Evolutionary conservation across 2,329 filamentous ascomycete species (phyloP), one percentile per base, ranked within the genome.

Genomic region (Aspergillus sp.): DNA sequence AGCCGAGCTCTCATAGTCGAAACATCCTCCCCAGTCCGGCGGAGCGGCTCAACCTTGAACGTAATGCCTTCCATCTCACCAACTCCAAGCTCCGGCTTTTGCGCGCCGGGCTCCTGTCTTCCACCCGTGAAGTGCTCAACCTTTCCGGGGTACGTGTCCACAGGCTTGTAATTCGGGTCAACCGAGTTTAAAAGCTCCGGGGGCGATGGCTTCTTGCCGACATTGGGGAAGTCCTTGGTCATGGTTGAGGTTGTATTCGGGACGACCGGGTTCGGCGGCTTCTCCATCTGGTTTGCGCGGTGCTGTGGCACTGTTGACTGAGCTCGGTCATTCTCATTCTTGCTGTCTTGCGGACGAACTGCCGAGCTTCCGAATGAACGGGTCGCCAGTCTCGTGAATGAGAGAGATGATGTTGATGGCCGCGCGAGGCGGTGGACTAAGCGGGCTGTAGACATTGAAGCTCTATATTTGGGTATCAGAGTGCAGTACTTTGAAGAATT

Each of bases 1-100:
- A 99, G 85, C 64, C 95, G 87, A 41, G 95, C 93, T 66, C 93
- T 87, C 86, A 89, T 96, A 37, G 93, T 99, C 66, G 85, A 83
- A 47, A 84, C 79, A 77, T 95, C 90, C 77, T 99, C 95, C 68
- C 92, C 92, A 8, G 83, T 84, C 51, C 95, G 85, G 60, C 89
- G 86, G 65, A 98, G 77, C n/a, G 95, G 95, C 81, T 96, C 91
- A 69, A 98, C 87, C 73, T 86, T 89, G 79, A 98, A 96, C 58
- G 85, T 84, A 62, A 88, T 90, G 64, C 91, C 91, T 73, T 96
- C 87, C 70, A 97, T 86, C 81, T 97, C 91, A 70, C 91, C 92
- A 68, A 95, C 90, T 45, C 81, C 86, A 60, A 96, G 83, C 66
- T 96, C 91, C 59, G 82, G 76, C 70, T 84, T 84, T 63, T 68